Percentiles rank a stretch among this genome's conserved stretches.
phyloP scores from a whole-genome alignment of 2,329 filamentous ascomycete species.

The Ophiocordyceps polyrhachis-furcata region DNA sequence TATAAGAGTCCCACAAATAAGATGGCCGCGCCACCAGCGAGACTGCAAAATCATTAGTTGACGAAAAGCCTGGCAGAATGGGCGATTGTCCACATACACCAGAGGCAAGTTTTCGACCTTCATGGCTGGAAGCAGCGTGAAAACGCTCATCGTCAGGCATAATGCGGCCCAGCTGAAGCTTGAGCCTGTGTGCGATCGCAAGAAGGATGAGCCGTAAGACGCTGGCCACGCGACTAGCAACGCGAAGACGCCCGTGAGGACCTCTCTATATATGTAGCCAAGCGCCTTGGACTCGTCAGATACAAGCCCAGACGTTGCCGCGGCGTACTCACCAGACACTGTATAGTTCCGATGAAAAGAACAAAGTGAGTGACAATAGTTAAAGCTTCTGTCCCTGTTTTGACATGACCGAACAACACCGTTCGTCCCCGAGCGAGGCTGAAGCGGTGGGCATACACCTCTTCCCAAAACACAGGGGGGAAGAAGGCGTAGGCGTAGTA shows the following conservation, averaged over 20 bases:
- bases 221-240: slow-evolving; percentile 62
- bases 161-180: slow-evolving; percentile 55
- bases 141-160: slow-evolving; percentile 71
- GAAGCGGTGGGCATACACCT: slow-evolving; percentile 62
- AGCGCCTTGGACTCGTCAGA: slow-evolving; percentile 40
- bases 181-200: slow-evolving; percentile 45
- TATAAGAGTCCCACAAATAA: slow-evolving; percentile 57
- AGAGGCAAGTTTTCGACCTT: slow-evolving; percentile 61
- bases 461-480: slow-evolving; percentile 91
- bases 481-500: slow-evolving; percentile 92
- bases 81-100: slow-evolving; percentile 37
- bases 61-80: not conserved
- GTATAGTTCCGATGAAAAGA: slow-evolving; percentile 55
- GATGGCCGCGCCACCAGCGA: slow-evolving; percentile 64
- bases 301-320: not conserved
- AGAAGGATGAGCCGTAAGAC: slow-evolving; percentile 53
- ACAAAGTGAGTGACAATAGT: slow-evolving; percentile 44
- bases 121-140: slow-evolving; percentile 73
- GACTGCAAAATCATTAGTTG: slow-evolving; percentile 22
- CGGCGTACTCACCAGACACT: slow-evolving; percentile 46
- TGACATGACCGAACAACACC: slow-evolving; percentile 50
- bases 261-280: slow-evolving; percentile 79
- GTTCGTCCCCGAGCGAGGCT: slow-evolving; percentile 49
- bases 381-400: slow-evolving; percentile 35
- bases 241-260: slow-evolving; percentile 66